Base-by-base conservation (phyloP, 202 grass and related monocot species). In the Alloteropsis angusta region DNA sequence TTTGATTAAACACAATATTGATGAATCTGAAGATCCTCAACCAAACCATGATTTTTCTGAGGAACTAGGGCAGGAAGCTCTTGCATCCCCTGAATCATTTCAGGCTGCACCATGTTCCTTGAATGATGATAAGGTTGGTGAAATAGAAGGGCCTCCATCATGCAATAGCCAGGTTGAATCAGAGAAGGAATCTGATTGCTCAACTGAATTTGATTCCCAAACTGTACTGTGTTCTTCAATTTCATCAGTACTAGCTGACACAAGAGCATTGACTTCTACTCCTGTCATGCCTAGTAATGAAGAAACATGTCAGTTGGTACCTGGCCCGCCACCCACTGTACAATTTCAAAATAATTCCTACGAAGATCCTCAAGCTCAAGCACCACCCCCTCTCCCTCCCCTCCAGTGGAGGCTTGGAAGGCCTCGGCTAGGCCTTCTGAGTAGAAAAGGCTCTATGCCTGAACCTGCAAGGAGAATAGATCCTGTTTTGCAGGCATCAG, bases 331-430 rank as follows among this genome's bases (percentile, higher is more conserved):
- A 65, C 38, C 43, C 30, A 52, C 34, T 41, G 37, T 84, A 67
- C 60, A 58, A 72, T 61, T 80, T 82, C 74, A 64, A 43, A 81
- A 79, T 88, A 44, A 47, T 61, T 87, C 75, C 16, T 86, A 58
- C 36, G 54, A 88, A 75, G 83, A 96, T 79, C 62, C 66, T 56
- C 66, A 86, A 79, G 45, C 35, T 65, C 62, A 92, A 89, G 36
- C 62, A 60, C 76, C 79, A 77, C 92, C 90, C 25, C 96, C 96
- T 72, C 90, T 96, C 69, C 96, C 90, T 77, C 96, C 96, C 43
- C 90, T 99, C 41, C 92, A 87, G 18, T 99, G 96, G 96, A 99
- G 92, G 80, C 67, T 85, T 35, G 90, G 86, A 75, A 91, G 84
- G 79, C 88, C 91, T 68, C 74, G 18, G 4, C 44, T 87, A 74